These are phyloP conservation scores for barrel medic (Medicago truncatula) DNA, from an alignment of 306 rosid species.

Conservation along the genomic window MtrunA17r5.0-ANR NC_053047.1:11949501-11950000, in stretches of 20 bases:
- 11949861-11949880: slow-evolving; percentile 50
- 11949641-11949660: slow-evolving; percentile 70
- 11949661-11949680: slow-evolving; percentile 63
- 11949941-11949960: slow-evolving; percentile 80
- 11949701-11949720: not conserved
- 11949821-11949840: no score
- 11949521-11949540: no score
- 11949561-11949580: slow-evolving; percentile 45
- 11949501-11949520: no score
- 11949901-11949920: slow-evolving; percentile 94
- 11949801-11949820: no score
- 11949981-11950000: no score
- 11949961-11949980: no score
- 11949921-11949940: slow-evolving; percentile 75
- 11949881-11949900: slow-evolving; percentile 59
- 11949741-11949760: no score
- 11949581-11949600: slow-evolving; percentile 67
- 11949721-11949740: no score
- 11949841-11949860: not conserved
- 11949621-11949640: slow-evolving; percentile 81
- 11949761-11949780: no score
- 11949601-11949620: slow-evolving; percentile 78
- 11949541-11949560: slow-evolving; percentile 24
- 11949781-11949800: no score
- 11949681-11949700: not conserved